Percentiles rank a stretch among this genome's conserved stretches.
phyloP scores from a whole-genome alignment of 768 basidiomycete species.

The Calvatia gigantea region DNA sequence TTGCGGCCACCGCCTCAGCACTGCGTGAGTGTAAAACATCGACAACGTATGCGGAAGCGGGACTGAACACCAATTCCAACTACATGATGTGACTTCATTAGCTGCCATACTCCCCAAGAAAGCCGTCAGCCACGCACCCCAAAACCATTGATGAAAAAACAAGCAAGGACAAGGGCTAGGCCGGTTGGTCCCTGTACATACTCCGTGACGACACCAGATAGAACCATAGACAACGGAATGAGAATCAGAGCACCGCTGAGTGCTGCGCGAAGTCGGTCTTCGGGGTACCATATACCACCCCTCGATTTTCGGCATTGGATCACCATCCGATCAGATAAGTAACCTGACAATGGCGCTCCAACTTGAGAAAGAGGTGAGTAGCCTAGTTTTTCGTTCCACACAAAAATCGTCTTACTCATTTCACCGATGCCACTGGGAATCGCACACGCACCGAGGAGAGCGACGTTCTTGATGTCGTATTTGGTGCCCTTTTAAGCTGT shows the following conservation, averaged over 20 bases:
- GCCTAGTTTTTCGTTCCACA: background rate
- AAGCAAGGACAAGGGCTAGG: constrained; percentile 46
- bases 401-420: constrained; percentile 43
- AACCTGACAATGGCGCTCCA: constrained; percentile 58
- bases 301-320: constrained; percentile 41
- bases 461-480: constrained; percentile 55
- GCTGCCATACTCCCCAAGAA: background rate
- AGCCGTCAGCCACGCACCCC: constrained; percentile 39
- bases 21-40: constrained; percentile 53
- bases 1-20: constrained; percentile 52
- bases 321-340: constrained; percentile 53
- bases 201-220: constrained; percentile 44
- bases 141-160: constrained; percentile 57
- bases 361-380: constrained; percentile 34
- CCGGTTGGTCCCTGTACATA: constrained; percentile 50
- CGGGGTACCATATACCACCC: constrained; percentile 55
- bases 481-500: constrained; percentile 47
- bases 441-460: constrained; percentile 57
- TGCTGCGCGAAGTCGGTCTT: constrained; percentile 57
- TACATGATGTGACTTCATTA: constrained; percentile 19
- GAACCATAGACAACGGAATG: constrained; percentile 48
- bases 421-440: constrained; percentile 59
- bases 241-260: constrained; percentile 43
- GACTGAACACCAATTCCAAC: constrained; percentile 51
- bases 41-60: constrained; percentile 46